Percentiles rank a stretch among this genome's conserved stretches.
phyloP scores from a whole-genome alignment of 2,329 filamentous ascomycete species.

The Chaetomiaceae sp. region DNA sequence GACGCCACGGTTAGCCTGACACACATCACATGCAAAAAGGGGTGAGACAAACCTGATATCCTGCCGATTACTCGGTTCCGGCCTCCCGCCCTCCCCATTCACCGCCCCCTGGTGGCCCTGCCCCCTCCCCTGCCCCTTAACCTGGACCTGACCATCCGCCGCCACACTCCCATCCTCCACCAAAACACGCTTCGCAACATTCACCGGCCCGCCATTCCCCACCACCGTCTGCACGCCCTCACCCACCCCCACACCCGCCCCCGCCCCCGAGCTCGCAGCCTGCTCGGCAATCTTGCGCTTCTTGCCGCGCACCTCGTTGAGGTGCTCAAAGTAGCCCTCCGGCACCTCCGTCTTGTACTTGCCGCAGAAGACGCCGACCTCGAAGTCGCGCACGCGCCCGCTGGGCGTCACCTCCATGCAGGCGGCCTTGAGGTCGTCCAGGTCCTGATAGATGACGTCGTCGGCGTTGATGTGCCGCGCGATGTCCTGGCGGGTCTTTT shows the following conservation, averaged over 20 bases:
- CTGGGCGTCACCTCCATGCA: constrained; percentile 66
- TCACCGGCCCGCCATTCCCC: constrained; percentile 47
- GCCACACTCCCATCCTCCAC: neutral
- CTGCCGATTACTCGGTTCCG: constrained; percentile 24
- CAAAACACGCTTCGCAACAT: constrained; percentile 30
- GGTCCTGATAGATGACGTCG: constrained; percentile 51
- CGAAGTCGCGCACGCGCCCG: constrained; percentile 58
- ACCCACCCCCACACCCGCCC: too few relatives aligned
- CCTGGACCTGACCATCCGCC: too few relatives aligned
- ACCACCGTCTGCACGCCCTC: constrained; percentile 12
- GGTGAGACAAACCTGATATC: constrained; percentile 30
- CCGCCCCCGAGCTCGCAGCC: neutral
- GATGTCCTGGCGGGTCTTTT: constrained; percentile 36
- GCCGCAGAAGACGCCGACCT: constrained; percentile 88
- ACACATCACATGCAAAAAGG: too few relatives aligned
- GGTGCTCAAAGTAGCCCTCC: constrained; percentile 73
- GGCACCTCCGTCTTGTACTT: constrained; percentile 77
- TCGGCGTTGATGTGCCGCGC: constrained; percentile 39
- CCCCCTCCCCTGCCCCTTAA: neutral
- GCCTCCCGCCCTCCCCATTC: neutral
- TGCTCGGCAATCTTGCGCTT: constrained; percentile 45
- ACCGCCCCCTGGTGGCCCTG: neutral
- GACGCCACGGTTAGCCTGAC: too few relatives aligned
- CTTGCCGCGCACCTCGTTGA: constrained; percentile 66
- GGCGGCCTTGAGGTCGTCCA: constrained; percentile 72